These are phyloP conservation scores for Trametes meyenii DNA, from an alignment of 768 basidiomycete genomes.

Conservation along the genomic window DNA sequence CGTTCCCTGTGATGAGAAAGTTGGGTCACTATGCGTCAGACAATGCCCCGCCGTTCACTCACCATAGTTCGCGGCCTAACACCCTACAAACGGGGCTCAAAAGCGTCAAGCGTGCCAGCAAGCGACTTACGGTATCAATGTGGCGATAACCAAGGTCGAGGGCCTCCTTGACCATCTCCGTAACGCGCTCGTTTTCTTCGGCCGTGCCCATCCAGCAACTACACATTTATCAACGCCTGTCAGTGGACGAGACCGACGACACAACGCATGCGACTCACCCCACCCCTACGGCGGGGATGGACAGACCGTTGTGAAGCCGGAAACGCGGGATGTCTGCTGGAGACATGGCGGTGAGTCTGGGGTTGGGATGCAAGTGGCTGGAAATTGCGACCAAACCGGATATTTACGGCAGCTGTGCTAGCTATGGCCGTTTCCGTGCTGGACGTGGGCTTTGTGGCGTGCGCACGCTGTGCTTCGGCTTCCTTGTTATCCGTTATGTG, in stretches of 20 bases:
- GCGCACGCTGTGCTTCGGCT: too few relatives aligned
- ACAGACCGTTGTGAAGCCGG: slow-evolving; percentile 15
- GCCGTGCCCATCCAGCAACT: slow-evolving; percentile 18
- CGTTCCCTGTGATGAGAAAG: slow-evolving; percentile 38
- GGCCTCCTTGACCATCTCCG: slow-evolving; percentile 11
- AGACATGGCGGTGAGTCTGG: not conserved
- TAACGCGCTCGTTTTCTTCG: slow-evolving; percentile 11
- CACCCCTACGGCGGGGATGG: slow-evolving; percentile 16
- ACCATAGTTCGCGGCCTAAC: slow-evolving; percentile 9
- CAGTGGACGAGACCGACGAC: not conserved
- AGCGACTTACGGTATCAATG: slow-evolving; percentile 5
- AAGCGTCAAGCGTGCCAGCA: not conserved
- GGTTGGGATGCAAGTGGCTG: not conserved
- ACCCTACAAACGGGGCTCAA: too few relatives aligned
- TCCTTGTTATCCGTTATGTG: too few relatives aligned
- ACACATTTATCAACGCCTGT: not conserved
- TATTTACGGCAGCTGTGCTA: too few relatives aligned
- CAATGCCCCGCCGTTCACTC: not conserved
- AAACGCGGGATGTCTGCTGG: not conserved
- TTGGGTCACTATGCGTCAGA: not conserved
- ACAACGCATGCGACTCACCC: slow-evolving; percentile 4
- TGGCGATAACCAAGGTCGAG: slow-evolving; percentile 8
- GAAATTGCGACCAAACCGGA: too few relatives aligned
- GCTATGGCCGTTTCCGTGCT: too few relatives aligned
- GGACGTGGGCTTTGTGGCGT: too few relatives aligned